Percentiles rank a stretch among this genome's conserved stretches.
phyloP scores from a whole-genome alignment of 2,329 filamentous ascomycete genomes.

The Pseudogymnoascus sp. region DNA sequence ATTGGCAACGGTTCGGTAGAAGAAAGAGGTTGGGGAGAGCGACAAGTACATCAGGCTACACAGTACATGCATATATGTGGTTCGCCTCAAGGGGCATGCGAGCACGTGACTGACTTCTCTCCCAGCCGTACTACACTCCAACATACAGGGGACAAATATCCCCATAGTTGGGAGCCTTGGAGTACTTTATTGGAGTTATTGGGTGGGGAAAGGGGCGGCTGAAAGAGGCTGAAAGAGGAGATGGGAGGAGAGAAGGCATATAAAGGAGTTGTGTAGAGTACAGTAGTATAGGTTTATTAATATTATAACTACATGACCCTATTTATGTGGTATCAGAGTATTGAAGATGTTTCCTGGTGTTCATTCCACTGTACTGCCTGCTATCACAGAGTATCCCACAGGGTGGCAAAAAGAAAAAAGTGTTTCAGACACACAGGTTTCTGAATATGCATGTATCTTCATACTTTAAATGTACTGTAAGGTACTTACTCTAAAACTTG shows the following conservation, averaged over 20 bases:
- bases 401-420: slow-evolving; percentile 1
- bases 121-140: background rate
- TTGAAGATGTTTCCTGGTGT: background rate
- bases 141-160: background rate
- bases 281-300: background rate
- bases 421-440: slow-evolving; percentile 3
- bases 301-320: background rate
- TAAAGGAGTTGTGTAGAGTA: background rate
- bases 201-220: background rate
- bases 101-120: background rate
- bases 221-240: slow-evolving; percentile 2
- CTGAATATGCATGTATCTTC: background rate
- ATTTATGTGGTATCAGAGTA: background rate
- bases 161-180: background rate
- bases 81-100: background rate
- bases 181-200: background rate
- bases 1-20: background rate
- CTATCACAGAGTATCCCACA: background rate
- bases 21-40: background rate
- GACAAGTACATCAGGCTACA: background rate
- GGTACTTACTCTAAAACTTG: background rate
- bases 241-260: background rate
- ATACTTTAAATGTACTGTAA: background rate
- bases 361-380: background rate
- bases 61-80: background rate